Conservation (phyloP, 2,329 filamentous ascomycete species). For the Penicillium janthinellum region DNA sequence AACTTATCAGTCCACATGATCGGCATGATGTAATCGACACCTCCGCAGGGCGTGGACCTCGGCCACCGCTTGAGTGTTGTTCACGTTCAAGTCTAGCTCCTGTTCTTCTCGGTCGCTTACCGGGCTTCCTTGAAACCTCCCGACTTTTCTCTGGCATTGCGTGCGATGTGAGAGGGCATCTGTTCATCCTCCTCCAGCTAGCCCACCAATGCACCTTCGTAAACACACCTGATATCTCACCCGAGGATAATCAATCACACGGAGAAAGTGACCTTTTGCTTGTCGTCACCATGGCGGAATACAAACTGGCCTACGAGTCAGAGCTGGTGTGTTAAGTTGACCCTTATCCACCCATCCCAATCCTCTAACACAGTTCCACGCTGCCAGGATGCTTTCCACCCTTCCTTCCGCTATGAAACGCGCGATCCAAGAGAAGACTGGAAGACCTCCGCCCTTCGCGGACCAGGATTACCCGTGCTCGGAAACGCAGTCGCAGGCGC, state of each 20-base stretch:
- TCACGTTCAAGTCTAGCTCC: constrained; percentile 18
- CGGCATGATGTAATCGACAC: constrained; percentile 30
- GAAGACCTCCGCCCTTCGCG: constrained; percentile 36
- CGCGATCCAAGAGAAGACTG: constrained; percentile 32
- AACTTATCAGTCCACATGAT: constrained; percentile 16
- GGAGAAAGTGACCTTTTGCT: constrained; percentile 35
- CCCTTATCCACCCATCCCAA: background rate
- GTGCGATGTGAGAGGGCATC: background rate
- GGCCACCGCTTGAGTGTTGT: constrained; percentile 15
- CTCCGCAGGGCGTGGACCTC: constrained; percentile 20
- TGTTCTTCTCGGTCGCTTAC: background rate
- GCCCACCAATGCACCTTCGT: background rate
- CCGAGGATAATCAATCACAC: background rate
- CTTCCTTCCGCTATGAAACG: constrained; percentile 47
- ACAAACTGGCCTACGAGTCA: constrained; percentile 66
- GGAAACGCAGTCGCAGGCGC: constrained; percentile 82
- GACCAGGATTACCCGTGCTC: constrained; percentile 66
- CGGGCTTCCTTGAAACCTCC: background rate
- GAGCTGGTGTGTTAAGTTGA: constrained; percentile 24
- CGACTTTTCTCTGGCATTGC: background rate
- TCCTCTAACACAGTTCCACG: constrained; percentile 2
- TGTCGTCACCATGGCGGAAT: constrained; percentile 58
- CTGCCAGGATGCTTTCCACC: constrained; percentile 45
- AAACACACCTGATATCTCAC: background rate
- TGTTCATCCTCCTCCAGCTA: background rate